Conservation (phyloP, 73 alveolate genomes). For the Chromera velia region DNA sequence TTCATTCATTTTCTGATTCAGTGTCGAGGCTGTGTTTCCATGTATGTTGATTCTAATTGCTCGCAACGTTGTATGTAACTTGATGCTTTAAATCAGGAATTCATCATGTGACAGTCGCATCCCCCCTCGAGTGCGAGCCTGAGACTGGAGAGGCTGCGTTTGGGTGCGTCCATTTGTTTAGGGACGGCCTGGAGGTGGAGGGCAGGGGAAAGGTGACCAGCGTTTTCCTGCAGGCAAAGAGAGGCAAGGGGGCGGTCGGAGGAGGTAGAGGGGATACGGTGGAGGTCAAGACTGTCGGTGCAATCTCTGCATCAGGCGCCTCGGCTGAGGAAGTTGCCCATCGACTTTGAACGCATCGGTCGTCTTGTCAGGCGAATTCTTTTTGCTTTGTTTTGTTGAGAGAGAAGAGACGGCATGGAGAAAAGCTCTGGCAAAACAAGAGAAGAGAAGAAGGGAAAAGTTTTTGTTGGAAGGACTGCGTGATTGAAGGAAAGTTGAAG, state of each 20-base stretch:
- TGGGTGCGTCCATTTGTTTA: not conserved
- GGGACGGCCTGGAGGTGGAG: not conserved
- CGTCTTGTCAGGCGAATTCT: not conserved
- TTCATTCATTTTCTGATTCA: too few relatives aligned
- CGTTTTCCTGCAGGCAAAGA: not conserved
- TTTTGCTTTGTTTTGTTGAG: not conserved
- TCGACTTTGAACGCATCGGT: not conserved
- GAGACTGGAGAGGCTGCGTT: not conserved
- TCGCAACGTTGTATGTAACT: too few relatives aligned
- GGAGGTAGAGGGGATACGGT: not conserved
- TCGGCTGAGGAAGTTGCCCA: not conserved
- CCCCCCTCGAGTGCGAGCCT: not conserved
- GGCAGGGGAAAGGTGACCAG: not conserved
- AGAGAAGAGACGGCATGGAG: too few relatives aligned
- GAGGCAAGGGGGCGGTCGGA: not conserved
- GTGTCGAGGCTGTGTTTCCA: too few relatives aligned
- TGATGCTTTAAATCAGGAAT: too few relatives aligned
- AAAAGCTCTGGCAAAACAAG: too few relatives aligned
- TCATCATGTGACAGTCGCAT: not conserved
- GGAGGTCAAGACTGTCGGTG: not conserved
- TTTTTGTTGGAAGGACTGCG: too few relatives aligned
- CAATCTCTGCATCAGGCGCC: not conserved
- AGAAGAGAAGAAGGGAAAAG: too few relatives aligned
- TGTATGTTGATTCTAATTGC: too few relatives aligned
- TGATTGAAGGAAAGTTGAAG: too few relatives aligned